Percentiles rank a stretch among this genome's conserved stretches.
Conservation (phyloP, 805 yeast species). For the Saccharomycopsis oosterbeekiorum region DNA sequence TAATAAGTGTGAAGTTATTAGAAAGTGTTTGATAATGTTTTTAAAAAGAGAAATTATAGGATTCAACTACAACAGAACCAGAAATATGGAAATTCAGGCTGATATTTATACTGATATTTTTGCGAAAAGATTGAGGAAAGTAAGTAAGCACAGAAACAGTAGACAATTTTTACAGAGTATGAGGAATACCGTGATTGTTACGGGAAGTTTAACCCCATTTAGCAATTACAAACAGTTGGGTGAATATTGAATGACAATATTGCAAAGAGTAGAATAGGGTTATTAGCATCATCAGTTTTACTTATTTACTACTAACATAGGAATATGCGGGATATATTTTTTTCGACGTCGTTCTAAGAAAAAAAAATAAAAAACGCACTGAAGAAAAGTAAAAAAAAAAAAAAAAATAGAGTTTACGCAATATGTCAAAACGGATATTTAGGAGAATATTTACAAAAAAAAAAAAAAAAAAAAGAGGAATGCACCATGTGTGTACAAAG, state of each 20-base stretch:
- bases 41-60: background rate
- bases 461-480: no score
- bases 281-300: background rate
- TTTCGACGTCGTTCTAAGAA: background rate
- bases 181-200: background rate
- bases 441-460: background rate
- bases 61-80: background rate
- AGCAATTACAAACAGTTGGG: background rate
- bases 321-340: constrained; percentile 1
- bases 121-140: no score
- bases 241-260: background rate
- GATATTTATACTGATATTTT: background rate
- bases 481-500: no score
- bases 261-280: background rate
- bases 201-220: background rate
- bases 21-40: background rate
- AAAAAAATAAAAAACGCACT: background rate
- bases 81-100: background rate
- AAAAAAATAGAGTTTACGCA: background rate
- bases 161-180: no score
- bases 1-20: no score
- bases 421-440: constrained; percentile 1
- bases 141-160: no score
- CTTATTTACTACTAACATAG: background rate
- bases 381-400: background rate